phyloP scores from a whole-genome alignment of 2,329 filamentous ascomycete genomes.

The Penicillium glabrum region DNA sequence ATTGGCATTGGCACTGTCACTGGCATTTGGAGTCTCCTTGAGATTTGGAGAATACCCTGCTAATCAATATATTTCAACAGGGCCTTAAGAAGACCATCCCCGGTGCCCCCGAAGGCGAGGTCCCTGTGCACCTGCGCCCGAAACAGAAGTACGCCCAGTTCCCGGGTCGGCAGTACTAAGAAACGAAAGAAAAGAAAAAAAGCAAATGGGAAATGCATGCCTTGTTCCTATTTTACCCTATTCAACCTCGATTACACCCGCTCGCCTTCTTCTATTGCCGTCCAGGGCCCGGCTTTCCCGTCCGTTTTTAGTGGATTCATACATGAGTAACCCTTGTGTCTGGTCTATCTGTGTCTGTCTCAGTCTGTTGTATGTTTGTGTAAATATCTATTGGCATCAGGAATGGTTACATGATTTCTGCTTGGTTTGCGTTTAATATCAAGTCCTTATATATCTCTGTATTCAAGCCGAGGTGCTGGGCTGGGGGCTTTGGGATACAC shows the following conservation, averaged over 20 bases:
- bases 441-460: background rate
- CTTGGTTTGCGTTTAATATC: conserved; percentile 9
- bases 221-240: background rate
- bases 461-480: background rate
- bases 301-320: conserved; percentile 22
- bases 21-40: background rate
- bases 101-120: conserved; percentile 67
- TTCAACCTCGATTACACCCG: conserved; percentile 9
- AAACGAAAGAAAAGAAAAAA: background rate
- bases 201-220: background rate
- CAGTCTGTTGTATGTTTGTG: conserved; percentile 26
- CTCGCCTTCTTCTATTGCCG: conserved; percentile 9
- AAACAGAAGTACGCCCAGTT: conserved; percentile 46
- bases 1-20: background rate
- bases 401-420: conserved; percentile 34
- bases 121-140: conserved; percentile 71
- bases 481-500: background rate
- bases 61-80: conserved; percentile 43
- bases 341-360: conserved; percentile 19
- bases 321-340: conserved; percentile 23
- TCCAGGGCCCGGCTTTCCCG: conserved; percentile 21
- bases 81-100: conserved; percentile 80
- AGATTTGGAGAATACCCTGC: background rate
- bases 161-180: conserved; percentile 39
- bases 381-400: conserved; percentile 43